Evolutionary conservation across 1,284 basidiomycete species (phyloP).

Genomic region (Polyporus tsugae): DNA sequence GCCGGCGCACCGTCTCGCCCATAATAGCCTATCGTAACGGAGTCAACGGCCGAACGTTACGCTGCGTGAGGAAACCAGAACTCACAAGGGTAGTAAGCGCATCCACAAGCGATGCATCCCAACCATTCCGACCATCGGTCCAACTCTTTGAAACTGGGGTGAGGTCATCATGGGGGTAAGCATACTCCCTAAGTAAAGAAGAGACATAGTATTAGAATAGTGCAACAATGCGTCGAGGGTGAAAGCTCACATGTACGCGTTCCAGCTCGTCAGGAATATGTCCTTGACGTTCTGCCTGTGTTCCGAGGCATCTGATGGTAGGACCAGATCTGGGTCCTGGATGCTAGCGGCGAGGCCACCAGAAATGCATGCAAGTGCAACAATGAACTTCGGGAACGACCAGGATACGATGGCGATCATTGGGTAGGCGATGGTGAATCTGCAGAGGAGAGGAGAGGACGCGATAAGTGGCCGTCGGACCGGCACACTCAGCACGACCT

Average conservation of each 20-base stretch:
- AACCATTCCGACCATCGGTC: slow-evolving; percentile 68
- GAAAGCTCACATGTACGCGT: slow-evolving; percentile 58
- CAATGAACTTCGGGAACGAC: slow-evolving; percentile 28
- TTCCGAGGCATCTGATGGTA: slow-evolving; percentile 51
- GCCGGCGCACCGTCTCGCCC: slow-evolving; percentile 54
- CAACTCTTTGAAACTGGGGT: slow-evolving; percentile 58
- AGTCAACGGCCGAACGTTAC: not conserved
- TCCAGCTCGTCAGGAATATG: slow-evolving; percentile 65
- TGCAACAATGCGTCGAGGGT: not conserved
- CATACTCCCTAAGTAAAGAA: slow-evolving; percentile 53
- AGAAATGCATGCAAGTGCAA: slow-evolving; percentile 34
- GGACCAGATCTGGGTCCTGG: slow-evolving; percentile 52
- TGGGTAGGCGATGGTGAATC: not conserved
- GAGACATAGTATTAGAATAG: not conserved
- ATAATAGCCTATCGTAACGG: slow-evolving; percentile 52
- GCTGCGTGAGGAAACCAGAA: not conserved
- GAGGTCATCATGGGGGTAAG: slow-evolving; percentile 73
- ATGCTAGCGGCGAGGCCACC: slow-evolving; percentile 33
- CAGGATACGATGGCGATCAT: slow-evolving; percentile 29
- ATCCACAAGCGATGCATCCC: slow-evolving; percentile 75
- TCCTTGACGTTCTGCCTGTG: slow-evolving; percentile 56
- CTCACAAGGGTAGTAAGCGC: slow-evolving; percentile 69
- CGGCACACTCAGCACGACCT: not conserved
- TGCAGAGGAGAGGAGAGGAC: slow-evolving; percentile 12
- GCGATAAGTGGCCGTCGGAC: slow-evolving; percentile 12